Conservation (phyloP, 352 stramenopile species). For the Phytophthora fragariaefolia region DNA sequence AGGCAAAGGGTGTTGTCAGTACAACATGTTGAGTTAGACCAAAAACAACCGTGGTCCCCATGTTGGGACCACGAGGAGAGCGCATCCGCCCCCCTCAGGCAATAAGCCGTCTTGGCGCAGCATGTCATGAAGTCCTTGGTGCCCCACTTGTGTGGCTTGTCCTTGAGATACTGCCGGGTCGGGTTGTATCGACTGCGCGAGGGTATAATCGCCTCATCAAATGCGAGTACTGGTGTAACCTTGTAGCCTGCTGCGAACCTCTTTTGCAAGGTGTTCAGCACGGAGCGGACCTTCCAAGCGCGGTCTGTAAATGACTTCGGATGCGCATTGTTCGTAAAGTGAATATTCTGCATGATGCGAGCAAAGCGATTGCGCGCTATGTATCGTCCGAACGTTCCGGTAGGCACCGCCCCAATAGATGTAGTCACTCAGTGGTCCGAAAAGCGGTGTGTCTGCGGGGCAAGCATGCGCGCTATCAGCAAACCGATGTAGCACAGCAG, state of each 20-base stretch:
- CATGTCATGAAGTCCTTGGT: constrained; percentile 6
- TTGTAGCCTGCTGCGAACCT: constrained; percentile 1
- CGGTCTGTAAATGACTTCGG: background rate
- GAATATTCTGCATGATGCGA: constrained; percentile 5
- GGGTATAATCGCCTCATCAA: constrained; percentile 17
- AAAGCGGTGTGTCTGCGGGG: background rate
- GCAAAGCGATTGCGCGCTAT: background rate
- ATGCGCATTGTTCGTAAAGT: background rate
- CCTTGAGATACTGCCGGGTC: constrained; percentile 1
- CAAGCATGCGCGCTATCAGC: background rate
- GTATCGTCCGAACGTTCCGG: background rate
- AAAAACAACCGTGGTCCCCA: constrained; percentile 2
- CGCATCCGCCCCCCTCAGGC: too few relatives aligned
- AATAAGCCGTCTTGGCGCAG: constrained; percentile 2
- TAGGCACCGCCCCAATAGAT: background rate
- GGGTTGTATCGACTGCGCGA: background rate
- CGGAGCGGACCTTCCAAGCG: constrained; percentile 5
- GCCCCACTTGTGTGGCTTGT: constrained; percentile 11
- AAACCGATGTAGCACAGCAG: background rate
- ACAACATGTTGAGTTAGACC: background rate
- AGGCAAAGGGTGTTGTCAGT: too few relatives aligned
- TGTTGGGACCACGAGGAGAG: too few relatives aligned
- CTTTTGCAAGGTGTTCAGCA: constrained; percentile 1
- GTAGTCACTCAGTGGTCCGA: background rate
- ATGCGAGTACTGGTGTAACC: background rate